These are phyloP conservation scores for Agastache rugosa DNA, from an alignment of 257 asterid genomes.

Conservation along the genomic window DNA sequence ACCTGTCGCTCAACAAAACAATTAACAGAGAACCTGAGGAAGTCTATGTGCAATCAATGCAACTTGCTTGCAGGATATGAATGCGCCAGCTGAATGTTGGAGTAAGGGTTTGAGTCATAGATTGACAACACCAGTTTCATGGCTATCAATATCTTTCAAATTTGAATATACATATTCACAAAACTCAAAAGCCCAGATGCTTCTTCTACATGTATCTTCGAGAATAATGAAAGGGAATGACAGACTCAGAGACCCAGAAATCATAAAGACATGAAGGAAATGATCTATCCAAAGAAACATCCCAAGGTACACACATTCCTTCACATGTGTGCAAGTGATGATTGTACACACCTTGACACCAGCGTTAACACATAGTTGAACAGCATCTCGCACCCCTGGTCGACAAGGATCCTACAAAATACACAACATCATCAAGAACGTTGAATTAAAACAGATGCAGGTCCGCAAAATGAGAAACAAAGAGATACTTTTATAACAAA, in stretches of 20 bases:
- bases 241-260: background rate
- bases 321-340: background rate
- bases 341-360: conserved; percentile 76
- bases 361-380: conserved; percentile 75
- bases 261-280: background rate
- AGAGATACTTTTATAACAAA: background rate
- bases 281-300: background rate
- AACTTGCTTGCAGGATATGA: too few relatives aligned
- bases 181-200: conserved; percentile 1
- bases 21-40: too few relatives aligned
- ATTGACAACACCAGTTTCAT: background rate
- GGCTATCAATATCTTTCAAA: background rate
- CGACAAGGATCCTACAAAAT: conserved; percentile 90
- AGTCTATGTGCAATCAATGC: too few relatives aligned
- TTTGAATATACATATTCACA: conserved; percentile 1
- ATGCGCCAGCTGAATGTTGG: background rate
- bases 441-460: background rate
- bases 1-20: too few relatives aligned
- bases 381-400: conserved; percentile 79
- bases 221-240: conserved; percentile 7
- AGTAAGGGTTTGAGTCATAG: background rate
- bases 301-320: too few relatives aligned
- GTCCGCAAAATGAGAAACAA: background rate
- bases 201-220: background rate
- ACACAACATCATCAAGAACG: conserved; percentile 21